Conservation (phyloP, 2,329 filamentous ascomycete genomes). For the Fusarium camptoceras region DNA sequence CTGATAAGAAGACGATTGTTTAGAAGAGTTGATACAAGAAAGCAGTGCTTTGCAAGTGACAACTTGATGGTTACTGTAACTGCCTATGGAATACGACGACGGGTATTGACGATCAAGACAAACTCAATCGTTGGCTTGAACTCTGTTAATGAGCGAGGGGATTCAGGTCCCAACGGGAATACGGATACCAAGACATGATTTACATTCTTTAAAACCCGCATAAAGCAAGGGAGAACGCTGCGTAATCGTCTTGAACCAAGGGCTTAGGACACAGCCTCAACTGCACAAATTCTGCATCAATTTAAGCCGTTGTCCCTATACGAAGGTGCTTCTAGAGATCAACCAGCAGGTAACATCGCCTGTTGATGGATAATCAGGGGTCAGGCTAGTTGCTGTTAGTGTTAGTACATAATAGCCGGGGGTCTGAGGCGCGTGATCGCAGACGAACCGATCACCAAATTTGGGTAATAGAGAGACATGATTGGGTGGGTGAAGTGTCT, state of each 20-base stretch:
- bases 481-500: slow-evolving; percentile 9
- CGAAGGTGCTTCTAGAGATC: slow-evolving; percentile 10
- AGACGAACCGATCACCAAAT: slow-evolving; percentile 22
- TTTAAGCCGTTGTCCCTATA: slow-evolving; percentile 3
- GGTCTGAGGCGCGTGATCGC: slow-evolving; percentile 22
- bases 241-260: background rate
- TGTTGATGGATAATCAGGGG: slow-evolving; percentile 25
- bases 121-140: slow-evolving; percentile 34
- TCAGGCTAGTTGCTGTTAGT: background rate
- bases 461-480: background rate
- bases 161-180: background rate
- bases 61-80: background rate
- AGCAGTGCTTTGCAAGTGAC: background rate
- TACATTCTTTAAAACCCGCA: background rate
- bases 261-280: background rate
- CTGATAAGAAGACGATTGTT: background rate
- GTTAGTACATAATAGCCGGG: background rate
- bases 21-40: background rate
- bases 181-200: background rate
- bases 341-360: slow-evolving; percentile 19
- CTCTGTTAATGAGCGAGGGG: slow-evolving; percentile 10
- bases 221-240: background rate
- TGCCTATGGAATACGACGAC: background rate
- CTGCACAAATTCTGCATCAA: background rate
- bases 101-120: slow-evolving; percentile 18